phyloP scores from a whole-genome alignment of 1,284 basidiomycete genomes.

The Tilletia indica region DNA sequence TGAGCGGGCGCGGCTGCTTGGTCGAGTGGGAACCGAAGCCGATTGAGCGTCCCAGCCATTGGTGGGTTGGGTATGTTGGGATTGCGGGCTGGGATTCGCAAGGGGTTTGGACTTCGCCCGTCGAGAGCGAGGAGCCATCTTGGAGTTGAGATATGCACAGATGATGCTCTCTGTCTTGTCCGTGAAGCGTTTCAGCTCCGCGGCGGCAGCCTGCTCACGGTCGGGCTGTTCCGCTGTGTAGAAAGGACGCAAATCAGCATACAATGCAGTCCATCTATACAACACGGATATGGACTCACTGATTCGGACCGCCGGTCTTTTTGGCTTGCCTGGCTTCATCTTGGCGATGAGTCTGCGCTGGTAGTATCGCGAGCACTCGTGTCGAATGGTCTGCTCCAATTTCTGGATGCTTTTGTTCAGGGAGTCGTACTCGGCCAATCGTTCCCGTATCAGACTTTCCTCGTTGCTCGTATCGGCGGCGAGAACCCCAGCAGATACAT shows the following conservation, averaged over 20 bases:
- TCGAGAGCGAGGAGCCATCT: neutral
- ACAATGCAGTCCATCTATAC: neutral
- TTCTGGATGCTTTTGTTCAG: slow-evolving; percentile 48
- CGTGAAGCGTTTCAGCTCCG: slow-evolving; percentile 48
- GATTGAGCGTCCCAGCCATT: too few species aligned
- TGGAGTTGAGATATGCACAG: slow-evolving; percentile 47
- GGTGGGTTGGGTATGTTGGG: too few species aligned
- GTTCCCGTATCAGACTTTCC: slow-evolving; percentile 13
- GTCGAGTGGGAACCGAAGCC: too few species aligned
- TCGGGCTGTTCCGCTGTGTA: slow-evolving; percentile 17
- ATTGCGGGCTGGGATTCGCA: too few species aligned
- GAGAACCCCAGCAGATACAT: slow-evolving; percentile 17
- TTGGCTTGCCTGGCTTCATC: slow-evolving; percentile 13
- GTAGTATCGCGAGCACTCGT: slow-evolving; percentile 50
- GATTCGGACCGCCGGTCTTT: slow-evolving; percentile 1
- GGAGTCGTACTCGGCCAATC: slow-evolving; percentile 35
- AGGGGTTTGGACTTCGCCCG: too few species aligned
- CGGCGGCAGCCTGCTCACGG: slow-evolving; percentile 20
- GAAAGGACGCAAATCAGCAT: too few species aligned
- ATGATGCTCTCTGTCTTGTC: slow-evolving; percentile 49
- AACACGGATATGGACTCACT: neutral
- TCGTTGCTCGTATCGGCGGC: slow-evolving; percentile 19
- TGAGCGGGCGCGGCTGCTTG: too few species aligned
- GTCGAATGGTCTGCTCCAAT: slow-evolving; percentile 47
- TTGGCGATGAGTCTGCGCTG: slow-evolving; percentile 39